Conservation (phyloP, 495 filamentous ascomycete species). For the Penicillium bialowiezense region DNA sequence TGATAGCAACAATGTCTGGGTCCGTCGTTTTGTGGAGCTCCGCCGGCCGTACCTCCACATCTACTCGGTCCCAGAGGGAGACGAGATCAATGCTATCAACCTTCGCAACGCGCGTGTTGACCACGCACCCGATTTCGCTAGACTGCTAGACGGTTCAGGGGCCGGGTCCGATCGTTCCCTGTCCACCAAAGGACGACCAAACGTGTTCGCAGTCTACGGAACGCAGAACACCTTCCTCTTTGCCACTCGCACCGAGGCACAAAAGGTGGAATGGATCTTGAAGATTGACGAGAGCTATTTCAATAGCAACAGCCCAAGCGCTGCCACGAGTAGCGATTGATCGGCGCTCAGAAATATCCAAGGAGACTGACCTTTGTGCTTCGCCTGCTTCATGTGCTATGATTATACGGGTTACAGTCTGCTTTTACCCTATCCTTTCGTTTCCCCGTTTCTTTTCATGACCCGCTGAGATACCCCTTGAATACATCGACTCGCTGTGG, state of each 20-base stretch:
- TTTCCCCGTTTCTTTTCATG: constrained; percentile 18
- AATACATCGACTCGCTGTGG: constrained; percentile 38
- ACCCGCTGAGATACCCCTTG: constrained; percentile 36
- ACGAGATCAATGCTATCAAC: constrained; percentile 86
- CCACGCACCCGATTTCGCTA: constrained; percentile 79
- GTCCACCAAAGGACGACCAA: constrained; percentile 54
- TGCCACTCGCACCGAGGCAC: constrained; percentile 76
- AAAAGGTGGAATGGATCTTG: constrained; percentile 94
- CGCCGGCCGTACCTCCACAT: constrained; percentile 90
- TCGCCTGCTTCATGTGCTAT: constrained; percentile 19
- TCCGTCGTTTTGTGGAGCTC: constrained; percentile 89
- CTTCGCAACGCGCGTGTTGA: constrained; percentile 83
- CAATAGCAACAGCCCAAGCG: constrained; percentile 33
- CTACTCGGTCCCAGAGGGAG: constrained; percentile 76
- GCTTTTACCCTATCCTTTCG: constrained; percentile 14
- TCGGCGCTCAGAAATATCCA: not conserved
- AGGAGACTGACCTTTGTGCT: constrained; percentile 4
- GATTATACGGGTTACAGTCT: constrained; percentile 17
- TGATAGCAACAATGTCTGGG: constrained; percentile 71
- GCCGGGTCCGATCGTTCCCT: constrained; percentile 25
- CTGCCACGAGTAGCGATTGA: constrained; percentile 24
- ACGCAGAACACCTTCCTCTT: constrained; percentile 94
- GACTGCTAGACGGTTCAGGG: constrained; percentile 58
- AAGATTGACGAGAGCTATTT: constrained; percentile 67
- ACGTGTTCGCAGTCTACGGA: constrained; percentile 91